Conservation (phyloP, 345 rosid species). For the Limnanthes douglasii region DNA sequence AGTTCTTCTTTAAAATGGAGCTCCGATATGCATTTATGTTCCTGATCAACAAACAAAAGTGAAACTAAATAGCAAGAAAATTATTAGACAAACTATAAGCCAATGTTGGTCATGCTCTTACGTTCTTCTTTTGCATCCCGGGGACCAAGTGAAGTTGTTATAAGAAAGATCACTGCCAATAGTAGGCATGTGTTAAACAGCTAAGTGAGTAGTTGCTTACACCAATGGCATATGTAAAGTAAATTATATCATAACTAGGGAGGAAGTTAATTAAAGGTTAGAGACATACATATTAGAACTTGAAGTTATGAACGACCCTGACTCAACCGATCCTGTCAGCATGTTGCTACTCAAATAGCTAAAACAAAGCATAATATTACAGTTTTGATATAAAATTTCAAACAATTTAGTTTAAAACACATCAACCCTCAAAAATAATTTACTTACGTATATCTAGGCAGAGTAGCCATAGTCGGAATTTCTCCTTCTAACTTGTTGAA, state of each 20-base stretch:
- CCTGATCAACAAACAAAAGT: slow-evolving; percentile 8
- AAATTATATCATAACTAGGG: too few species aligned
- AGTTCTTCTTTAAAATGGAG: slow-evolving; percentile 6
- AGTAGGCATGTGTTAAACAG: neutral
- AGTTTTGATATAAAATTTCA: neutral
- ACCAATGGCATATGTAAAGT: neutral
- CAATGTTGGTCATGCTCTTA: neutral
- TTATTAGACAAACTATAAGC: too few species aligned
- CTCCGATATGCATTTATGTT: slow-evolving; percentile 16
- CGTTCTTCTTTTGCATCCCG: slow-evolving; percentile 6
- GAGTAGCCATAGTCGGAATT: neutral
- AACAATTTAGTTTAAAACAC: neutral
- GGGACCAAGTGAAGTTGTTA: slow-evolving; percentile 10
- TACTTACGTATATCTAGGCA: slow-evolving; percentile 6
- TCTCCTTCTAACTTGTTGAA: slow-evolving; percentile 14
- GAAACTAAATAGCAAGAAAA: too few species aligned
- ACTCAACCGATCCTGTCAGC: slow-evolving; percentile 8
- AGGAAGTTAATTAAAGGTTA: neutral
- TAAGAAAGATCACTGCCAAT: slow-evolving; percentile 14
- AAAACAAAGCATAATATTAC: neutral
- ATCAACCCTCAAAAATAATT: neutral
- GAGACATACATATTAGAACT: slow-evolving; percentile 7
- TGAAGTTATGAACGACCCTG: neutral
- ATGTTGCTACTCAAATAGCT: slow-evolving; percentile 12
- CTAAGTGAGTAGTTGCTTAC: neutral